These are phyloP conservation scores for Ajuga chamaepitys DNA, from an alignment of 257 asterid genomes.

Conservation along the genomic window DNA sequence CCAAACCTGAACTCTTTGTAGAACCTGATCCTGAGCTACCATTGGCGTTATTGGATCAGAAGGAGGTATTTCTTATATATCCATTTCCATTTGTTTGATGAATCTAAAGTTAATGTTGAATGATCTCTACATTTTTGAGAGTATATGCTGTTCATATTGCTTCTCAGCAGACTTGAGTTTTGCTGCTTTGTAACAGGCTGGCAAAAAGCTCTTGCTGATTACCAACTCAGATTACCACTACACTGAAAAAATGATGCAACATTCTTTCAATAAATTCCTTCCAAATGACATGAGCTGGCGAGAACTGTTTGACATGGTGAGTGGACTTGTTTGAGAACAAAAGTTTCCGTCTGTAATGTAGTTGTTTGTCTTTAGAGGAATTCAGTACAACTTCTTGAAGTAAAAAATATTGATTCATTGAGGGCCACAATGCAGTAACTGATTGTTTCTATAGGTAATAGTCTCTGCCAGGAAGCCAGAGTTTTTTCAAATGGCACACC, in stretches of 20 bases:
- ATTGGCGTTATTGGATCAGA: constrained; percentile 82
- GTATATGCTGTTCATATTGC: constrained; percentile 1
- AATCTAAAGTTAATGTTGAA: not conserved
- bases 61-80: constrained; percentile 45
- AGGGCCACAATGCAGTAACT: not conserved
- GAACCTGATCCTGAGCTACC: constrained; percentile 96
- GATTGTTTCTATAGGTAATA: constrained; percentile 49
- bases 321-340: constrained; percentile 14
- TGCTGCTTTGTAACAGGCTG: constrained; percentile 52
- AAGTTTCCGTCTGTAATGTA: not conserved
- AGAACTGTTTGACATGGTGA: constrained; percentile 83
- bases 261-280: constrained; percentile 82
- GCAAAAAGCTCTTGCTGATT: constrained; percentile 77
- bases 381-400: constrained; percentile 2
- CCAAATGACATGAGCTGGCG: constrained; percentile 93
- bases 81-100: not conserved
- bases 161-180: constrained; percentile 12
- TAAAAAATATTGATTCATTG: not conserved
- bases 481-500: constrained; percentile 85
- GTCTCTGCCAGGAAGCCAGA: constrained; percentile 93
- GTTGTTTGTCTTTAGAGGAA: not conserved
- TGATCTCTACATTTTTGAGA: not conserved
- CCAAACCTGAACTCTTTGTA: constrained; percentile 83
- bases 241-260: constrained; percentile 92
- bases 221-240: constrained; percentile 91